Conservation (phyloP, 345 rosid species). For the Angophora floribunda region DNA sequence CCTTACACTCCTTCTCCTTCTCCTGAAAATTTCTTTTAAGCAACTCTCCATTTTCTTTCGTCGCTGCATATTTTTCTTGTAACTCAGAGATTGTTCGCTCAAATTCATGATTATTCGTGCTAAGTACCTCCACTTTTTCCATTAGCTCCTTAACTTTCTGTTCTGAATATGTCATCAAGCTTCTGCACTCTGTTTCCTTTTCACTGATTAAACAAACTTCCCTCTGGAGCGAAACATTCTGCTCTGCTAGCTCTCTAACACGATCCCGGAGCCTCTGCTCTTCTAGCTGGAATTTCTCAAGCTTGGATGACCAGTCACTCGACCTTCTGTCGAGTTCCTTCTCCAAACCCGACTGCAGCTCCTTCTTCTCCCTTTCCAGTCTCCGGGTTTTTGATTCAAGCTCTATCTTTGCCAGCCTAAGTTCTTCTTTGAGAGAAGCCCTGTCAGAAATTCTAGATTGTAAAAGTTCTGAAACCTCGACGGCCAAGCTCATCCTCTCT, state of each 20-base stretch:
- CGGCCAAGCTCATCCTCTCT: slow-evolving; percentile 67
- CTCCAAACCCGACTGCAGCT: slow-evolving; percentile 76
- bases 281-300: slow-evolving; percentile 72
- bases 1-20: slow-evolving; percentile 89
- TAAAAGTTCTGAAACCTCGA: slow-evolving; percentile 58
- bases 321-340: slow-evolving; percentile 97
- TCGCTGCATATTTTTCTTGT: slow-evolving; percentile 41
- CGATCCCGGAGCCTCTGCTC: slow-evolving; percentile 93
- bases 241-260: slow-evolving; percentile 94
- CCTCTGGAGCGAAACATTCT: slow-evolving; percentile 90
- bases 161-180: slow-evolving; percentile 40
- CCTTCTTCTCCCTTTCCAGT: slow-evolving; percentile 71
- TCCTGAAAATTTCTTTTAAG: slow-evolving; percentile 62
- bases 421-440: slow-evolving; percentile 52
- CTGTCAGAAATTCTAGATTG: slow-evolving; percentile 58
- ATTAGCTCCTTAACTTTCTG: slow-evolving; percentile 51
- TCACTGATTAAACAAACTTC: slow-evolving; percentile 63
- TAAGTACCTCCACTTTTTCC: slow-evolving; percentile 37
- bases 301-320: slow-evolving; percentile 79
- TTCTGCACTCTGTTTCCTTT: slow-evolving; percentile 58
- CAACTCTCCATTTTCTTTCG: slow-evolving; percentile 41
- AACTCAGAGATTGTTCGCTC: slow-evolving; percentile 38
- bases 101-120: slow-evolving; percentile 42
- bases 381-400: slow-evolving; percentile 40
- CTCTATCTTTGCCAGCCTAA: slow-evolving; percentile 46